Evolutionary conservation across 352 stramenopile genomes (phyloP).

Genomic region (Lagenidium giganteum): DNA sequence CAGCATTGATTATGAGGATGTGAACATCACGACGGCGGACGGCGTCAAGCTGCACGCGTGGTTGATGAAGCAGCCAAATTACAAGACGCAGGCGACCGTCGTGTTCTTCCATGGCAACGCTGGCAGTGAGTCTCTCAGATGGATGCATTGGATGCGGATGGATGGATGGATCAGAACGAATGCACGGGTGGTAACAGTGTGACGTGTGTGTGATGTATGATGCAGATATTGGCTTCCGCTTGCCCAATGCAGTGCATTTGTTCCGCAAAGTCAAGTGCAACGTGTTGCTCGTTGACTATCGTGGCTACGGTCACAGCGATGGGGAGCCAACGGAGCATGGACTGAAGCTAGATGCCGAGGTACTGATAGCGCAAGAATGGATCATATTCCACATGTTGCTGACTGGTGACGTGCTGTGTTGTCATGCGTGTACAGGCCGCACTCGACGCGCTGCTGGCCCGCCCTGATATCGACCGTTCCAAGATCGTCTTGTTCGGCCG

Average conservation of each 20-base stretch:
- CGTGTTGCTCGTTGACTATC: constrained; percentile 93
- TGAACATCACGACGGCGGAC: constrained; percentile 83
- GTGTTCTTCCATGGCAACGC: constrained; percentile 96
- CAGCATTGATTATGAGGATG: constrained; percentile 86
- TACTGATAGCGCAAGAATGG: constrained; percentile 47
- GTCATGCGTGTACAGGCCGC: constrained; percentile 36
- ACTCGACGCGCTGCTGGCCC: constrained; percentile 67
- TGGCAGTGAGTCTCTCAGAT: constrained; percentile 50
- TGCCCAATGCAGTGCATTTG: constrained; percentile 92
- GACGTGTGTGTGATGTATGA: neutral
- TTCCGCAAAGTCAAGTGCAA: constrained; percentile 85
- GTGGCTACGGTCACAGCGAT: constrained; percentile 91
- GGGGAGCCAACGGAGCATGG: constrained; percentile 83
- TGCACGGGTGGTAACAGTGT: too few relatives aligned
- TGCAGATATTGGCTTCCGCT: constrained; percentile 89
- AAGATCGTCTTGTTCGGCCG: constrained; percentile 91
- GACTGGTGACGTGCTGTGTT: neutral
- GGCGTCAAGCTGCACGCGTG: constrained; percentile 88
- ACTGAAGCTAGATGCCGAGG: constrained; percentile 89
- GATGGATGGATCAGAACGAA: too few relatives aligned
- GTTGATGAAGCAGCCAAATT: constrained; percentile 86
- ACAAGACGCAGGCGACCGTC: constrained; percentile 66
- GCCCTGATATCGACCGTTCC: constrained; percentile 75
- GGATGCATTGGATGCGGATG: neutral
- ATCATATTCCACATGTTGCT: constrained; percentile 1